Conservation (phyloP, 805 yeast species). For the Cyberlindnera lachancei region DNA sequence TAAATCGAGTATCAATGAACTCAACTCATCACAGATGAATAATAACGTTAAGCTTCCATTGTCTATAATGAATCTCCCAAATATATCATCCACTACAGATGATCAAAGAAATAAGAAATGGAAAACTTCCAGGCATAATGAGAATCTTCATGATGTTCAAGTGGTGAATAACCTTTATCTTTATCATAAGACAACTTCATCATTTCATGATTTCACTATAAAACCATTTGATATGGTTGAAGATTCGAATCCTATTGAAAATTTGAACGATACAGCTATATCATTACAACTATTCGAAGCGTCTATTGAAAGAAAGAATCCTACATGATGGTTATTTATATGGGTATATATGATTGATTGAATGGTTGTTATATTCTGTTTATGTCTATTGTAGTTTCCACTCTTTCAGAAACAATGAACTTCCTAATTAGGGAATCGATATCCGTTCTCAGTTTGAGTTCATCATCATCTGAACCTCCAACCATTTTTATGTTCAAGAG, state of each 20-base stretch:
- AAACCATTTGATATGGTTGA: constrained; percentile 53
- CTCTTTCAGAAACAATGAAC: constrained; percentile 16
- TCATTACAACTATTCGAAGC: constrained; percentile 49
- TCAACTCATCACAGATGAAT: constrained; percentile 22
- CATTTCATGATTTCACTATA: constrained; percentile 30
- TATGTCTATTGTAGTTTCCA: constrained; percentile 39
- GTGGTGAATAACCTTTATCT: constrained; percentile 19
- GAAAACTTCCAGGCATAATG: background rate
- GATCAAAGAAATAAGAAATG: too few relatives aligned
- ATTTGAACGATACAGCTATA: constrained; percentile 46
- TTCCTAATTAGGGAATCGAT: constrained; percentile 33
- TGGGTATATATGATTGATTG: background rate
- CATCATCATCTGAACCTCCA: constrained; percentile 72
- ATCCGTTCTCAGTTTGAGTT: constrained; percentile 45
- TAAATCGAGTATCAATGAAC: constrained; percentile 29
- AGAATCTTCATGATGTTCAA: constrained; percentile 18
- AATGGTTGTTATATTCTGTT: constrained; percentile 23
- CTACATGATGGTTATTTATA: constrained; percentile 14
- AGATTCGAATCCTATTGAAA: constrained; percentile 41
- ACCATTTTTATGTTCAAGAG: constrained; percentile 48
- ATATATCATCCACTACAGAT: constrained; percentile 11
- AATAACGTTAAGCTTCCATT: constrained; percentile 21
- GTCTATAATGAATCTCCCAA: constrained; percentile 18
- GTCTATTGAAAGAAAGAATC: constrained; percentile 39
- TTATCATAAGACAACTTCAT: constrained; percentile 20